Evolutionary conservation across 352 stramenopile genomes (phyloP).

Genomic region (Elongisporangium anandrum): DNA sequence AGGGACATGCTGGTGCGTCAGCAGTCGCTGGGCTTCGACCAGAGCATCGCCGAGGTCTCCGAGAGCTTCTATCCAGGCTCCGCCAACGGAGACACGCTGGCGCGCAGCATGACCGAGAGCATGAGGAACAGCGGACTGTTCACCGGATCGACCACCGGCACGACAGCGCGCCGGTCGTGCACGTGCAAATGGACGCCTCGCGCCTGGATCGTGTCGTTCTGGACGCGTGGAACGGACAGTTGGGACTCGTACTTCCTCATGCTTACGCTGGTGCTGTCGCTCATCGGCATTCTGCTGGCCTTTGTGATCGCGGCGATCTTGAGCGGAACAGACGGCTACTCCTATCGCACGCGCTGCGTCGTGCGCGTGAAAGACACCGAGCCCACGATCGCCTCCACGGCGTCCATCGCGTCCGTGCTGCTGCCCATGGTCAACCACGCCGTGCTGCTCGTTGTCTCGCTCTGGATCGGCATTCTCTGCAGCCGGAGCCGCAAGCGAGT

Average conservation of each 20-base stretch:
- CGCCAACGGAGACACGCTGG: not conserved
- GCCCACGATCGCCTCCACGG: slow-evolving; percentile 26
- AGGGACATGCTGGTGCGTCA: slow-evolving; percentile 6
- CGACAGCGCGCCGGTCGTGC: slow-evolving; percentile 6
- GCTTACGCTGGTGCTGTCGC: slow-evolving; percentile 40
- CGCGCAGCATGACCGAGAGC: not conserved
- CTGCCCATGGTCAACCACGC: slow-evolving; percentile 64
- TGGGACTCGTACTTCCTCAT: slow-evolving; percentile 76
- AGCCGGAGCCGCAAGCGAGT: slow-evolving; percentile 72
- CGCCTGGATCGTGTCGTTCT: slow-evolving; percentile 34
- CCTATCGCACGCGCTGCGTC: slow-evolving; percentile 40
- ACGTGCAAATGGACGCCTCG: slow-evolving; percentile 12
- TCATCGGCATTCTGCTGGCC: slow-evolving; percentile 44
- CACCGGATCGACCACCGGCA: slow-evolving; percentile 2
- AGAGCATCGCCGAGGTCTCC: not conserved
- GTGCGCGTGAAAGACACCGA: slow-evolving; percentile 20
- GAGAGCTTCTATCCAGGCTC: not conserved
- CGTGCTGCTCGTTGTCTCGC: slow-evolving; percentile 63
- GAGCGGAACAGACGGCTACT: slow-evolving; percentile 17
- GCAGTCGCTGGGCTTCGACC: not conserved
- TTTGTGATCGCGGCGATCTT: slow-evolving; percentile 31
- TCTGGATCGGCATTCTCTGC: slow-evolving; percentile 74
- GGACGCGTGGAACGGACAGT: slow-evolving; percentile 50
- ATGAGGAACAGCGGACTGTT: not conserved
- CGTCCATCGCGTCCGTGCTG: slow-evolving; percentile 35